Percentiles rank a stretch among this genome's conserved stretches.
Conservation (phyloP, 208 protist species). For the Trypanosoma grayi region DNA sequence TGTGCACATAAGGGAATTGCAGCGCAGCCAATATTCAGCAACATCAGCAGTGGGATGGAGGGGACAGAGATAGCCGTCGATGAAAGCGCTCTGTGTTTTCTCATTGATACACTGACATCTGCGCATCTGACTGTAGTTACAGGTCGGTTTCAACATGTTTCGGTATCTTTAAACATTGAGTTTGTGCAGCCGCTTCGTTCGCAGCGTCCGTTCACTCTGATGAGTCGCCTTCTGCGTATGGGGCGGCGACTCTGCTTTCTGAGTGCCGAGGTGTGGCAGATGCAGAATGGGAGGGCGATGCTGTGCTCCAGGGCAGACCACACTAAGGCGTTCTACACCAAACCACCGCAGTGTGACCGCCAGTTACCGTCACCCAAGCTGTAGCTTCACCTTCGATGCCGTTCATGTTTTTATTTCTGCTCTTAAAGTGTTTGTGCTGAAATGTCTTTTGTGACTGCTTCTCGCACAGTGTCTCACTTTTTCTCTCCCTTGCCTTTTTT, state of each 20-base stretch:
- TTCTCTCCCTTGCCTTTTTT: background rate
- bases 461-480: too few relatives aligned
- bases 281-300: background rate
- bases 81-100: conserved; percentile 12
- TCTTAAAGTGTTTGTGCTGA: too few relatives aligned
- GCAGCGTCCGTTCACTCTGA: conserved; percentile 9
- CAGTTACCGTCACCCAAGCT: background rate
- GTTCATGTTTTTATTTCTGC: background rate
- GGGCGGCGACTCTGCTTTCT: conserved; percentile 15
- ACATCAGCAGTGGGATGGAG: background rate
- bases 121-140: conserved; percentile 10
- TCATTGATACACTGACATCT: conserved; percentile 23
- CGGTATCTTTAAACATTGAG: conserved; percentile 15
- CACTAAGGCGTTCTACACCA: conserved; percentile 9
- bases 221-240: conserved; percentile 9
- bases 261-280: conserved; percentile 8
- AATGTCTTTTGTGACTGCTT: background rate
- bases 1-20: conserved; percentile 1
- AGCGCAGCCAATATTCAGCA: background rate
- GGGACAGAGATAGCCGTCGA: background rate
- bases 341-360: background rate
- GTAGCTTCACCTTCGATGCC: background rate
- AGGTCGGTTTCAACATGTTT: conserved; percentile 3
- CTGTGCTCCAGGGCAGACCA: conserved; percentile 16
- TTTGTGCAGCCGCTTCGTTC: conserved; percentile 8